These are phyloP conservation scores for Venturia effusa DNA, from an alignment of 2,329 filamentous ascomycete species.

Conservation along the genomic window DNA sequence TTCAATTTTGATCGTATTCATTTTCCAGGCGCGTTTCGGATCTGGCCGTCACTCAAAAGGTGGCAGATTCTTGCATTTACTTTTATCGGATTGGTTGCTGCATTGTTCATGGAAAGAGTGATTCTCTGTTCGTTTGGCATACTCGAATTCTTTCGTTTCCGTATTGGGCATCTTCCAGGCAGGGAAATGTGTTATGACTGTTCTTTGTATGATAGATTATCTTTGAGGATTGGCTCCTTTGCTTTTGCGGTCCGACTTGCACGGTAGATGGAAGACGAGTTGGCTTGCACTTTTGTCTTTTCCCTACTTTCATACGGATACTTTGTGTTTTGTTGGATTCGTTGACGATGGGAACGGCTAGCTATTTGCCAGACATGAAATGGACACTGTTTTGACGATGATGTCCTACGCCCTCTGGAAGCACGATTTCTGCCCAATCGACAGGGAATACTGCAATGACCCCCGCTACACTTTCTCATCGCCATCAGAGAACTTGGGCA, in stretches of 20 bases:
- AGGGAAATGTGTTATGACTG: constrained; percentile 3
- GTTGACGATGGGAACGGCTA: not conserved
- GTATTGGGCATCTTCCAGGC: not conserved
- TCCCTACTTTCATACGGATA: not conserved
- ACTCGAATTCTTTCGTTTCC: not conserved
- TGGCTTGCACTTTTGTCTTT: not conserved
- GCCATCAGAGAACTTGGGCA: no score
- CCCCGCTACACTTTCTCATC: no score
- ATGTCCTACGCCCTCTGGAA: not conserved
- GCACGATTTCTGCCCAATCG: no score
- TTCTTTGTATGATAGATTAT: constrained; percentile 6
- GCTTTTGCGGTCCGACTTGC: not conserved
- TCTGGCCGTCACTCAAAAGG: not conserved
- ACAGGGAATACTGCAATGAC: no score
- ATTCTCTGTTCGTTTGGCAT: not conserved
- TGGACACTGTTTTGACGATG: not conserved
- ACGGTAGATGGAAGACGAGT: not conserved
- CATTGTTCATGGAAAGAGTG: not conserved
- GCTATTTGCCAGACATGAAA: not conserved
- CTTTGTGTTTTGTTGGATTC: not conserved
- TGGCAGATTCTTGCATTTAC: not conserved
- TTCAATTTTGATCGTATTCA: not conserved
- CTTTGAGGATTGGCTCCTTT: not conserved
- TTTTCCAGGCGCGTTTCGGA: not conserved
- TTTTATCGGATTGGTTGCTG: not conserved